Conservation (phyloP, 495 filamentous ascomycete genomes). For the Aspergillus coremiiformis region DNA sequence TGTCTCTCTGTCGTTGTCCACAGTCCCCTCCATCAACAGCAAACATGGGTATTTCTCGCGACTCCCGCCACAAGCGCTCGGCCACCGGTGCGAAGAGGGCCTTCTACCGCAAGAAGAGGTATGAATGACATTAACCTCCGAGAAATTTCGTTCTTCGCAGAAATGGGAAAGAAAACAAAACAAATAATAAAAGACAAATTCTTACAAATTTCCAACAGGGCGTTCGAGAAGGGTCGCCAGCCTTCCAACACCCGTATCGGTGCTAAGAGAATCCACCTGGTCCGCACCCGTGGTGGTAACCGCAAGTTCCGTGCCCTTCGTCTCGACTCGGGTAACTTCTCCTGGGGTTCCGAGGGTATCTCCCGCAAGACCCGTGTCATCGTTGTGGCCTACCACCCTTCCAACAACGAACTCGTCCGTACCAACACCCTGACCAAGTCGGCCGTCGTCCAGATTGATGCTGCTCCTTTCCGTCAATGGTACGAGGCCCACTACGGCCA, state of each 20-base stretch:
- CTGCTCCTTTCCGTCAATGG: conserved; percentile 98
- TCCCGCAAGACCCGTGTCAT: conserved; percentile 99
- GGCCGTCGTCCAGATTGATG: conserved; percentile 97
- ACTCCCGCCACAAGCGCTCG: conserved; percentile 98
- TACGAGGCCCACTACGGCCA: conserved; percentile 99
- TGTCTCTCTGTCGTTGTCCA: conserved; percentile 12
- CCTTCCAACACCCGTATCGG: conserved; percentile 99
- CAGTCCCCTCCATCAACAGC: conserved; percentile 53
- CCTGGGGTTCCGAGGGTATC: conserved; percentile 95
- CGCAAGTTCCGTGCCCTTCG: conserved; percentile 98
- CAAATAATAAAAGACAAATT: not conserved
- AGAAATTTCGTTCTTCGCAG: not conserved
- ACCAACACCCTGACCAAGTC: conserved; percentile 99
- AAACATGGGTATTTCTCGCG: conserved; percentile 99
- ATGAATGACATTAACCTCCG: conserved; percentile 26
- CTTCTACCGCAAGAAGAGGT: conserved; percentile 84
- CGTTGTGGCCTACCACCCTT: conserved; percentile 94
- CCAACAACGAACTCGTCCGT: conserved; percentile 99
- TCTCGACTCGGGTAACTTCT: conserved; percentile 99
- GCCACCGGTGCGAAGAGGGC: conserved; percentile 95
- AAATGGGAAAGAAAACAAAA: conserved; percentile 4
- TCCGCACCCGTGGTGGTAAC: conserved; percentile 98
- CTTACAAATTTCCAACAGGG: conserved; percentile 51
- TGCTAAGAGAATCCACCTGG: conserved; percentile 94
- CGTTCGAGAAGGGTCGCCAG: conserved; percentile 99